Percentiles rank a stretch among this genome's conserved stretches.
phyloP scores from a whole-genome alignment of 2,329 filamentous ascomycete genomes.

The Cladosporium velox region DNA sequence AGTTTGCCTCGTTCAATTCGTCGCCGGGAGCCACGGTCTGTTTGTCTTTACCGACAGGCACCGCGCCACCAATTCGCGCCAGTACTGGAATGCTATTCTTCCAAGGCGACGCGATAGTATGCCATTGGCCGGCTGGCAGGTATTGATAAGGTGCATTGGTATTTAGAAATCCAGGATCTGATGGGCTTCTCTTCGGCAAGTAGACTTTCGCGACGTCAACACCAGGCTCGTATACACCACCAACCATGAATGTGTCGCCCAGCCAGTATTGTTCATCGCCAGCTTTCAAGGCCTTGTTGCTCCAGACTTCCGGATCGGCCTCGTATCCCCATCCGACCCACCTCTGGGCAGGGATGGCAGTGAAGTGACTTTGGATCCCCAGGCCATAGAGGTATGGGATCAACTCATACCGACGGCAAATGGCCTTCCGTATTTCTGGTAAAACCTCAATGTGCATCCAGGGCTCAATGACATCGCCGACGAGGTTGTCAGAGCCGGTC shows the following conservation, averaged over 20 bases:
- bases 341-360: conserved; percentile 64
- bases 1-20: conserved; percentile 45
- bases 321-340: conserved; percentile 77
- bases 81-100: conserved; percentile 57
- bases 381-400: conserved; percentile 72
- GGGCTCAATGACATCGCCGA: conserved; percentile 74
- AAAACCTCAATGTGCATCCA: conserved; percentile 75
- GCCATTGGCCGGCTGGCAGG: conserved; percentile 57
- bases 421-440: conserved; percentile 62
- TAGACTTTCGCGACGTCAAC: conserved; percentile 60
- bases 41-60: conserved; percentile 54
- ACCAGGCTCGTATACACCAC: conserved; percentile 67
- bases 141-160: conserved; percentile 63
- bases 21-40: conserved; percentile 58
- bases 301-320: conserved; percentile 66
- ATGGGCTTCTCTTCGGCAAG: conserved; percentile 52
- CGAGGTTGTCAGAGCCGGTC: conserved; percentile 65
- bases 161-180: conserved; percentile 61
- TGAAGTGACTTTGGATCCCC: conserved; percentile 61
- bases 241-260: conserved; percentile 65
- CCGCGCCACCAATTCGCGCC: conserved; percentile 56
- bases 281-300: conserved; percentile 55
- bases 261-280: conserved; percentile 75
- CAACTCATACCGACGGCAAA: conserved; percentile 70
- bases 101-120: conserved; percentile 54